Conservation (phyloP, 2,329 filamentous ascomycete species). For the Arthrobotrys iridis region DNA sequence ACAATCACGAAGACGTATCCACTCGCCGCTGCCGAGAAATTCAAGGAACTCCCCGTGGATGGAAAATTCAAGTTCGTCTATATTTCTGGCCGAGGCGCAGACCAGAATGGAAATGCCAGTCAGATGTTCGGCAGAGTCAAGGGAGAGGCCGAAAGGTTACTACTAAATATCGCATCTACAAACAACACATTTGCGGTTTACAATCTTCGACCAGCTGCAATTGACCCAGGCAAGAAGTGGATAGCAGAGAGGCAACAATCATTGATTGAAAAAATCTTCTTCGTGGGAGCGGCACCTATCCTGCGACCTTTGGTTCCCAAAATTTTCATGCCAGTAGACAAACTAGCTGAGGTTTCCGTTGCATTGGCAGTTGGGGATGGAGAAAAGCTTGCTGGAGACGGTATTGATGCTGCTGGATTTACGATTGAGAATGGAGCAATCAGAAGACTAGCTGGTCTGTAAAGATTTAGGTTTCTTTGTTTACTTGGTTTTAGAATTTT, state of each 20-base stretch:
- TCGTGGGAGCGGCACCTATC: conserved; percentile 59
- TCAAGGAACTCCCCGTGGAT: conserved; percentile 64
- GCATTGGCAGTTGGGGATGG: conserved; percentile 66
- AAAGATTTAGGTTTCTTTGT: too few relatives aligned
- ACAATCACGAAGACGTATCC: conserved; percentile 75
- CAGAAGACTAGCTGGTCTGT: conserved; percentile 11
- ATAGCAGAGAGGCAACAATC: conserved; percentile 37
- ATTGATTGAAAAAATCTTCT: conserved; percentile 59
- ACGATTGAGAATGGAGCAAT: conserved; percentile 38
- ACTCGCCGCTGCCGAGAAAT: conserved; percentile 71
- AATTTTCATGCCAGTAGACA: conserved; percentile 64
- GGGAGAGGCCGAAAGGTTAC: conserved; percentile 71
- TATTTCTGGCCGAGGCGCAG: conserved; percentile 70
- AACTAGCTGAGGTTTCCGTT: conserved; percentile 65
- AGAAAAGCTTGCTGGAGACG: conserved; percentile 61
- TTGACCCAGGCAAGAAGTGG: conserved; percentile 65
- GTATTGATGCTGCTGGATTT: conserved; percentile 61
- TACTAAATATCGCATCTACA: conserved; percentile 67
- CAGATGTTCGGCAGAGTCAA: conserved; percentile 72
- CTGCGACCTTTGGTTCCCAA: conserved; percentile 59
- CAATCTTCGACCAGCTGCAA: conserved; percentile 69
- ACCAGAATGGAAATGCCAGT: conserved; percentile 64
- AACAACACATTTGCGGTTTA: conserved; percentile 67
- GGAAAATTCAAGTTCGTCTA: conserved; percentile 75
- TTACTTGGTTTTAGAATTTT: conserved; percentile 32